These are phyloP conservation scores for Phlebiopsis gigantea DNA, from an alignment of 768 basidiomycete genomes.

Conservation along the genomic window DNA sequence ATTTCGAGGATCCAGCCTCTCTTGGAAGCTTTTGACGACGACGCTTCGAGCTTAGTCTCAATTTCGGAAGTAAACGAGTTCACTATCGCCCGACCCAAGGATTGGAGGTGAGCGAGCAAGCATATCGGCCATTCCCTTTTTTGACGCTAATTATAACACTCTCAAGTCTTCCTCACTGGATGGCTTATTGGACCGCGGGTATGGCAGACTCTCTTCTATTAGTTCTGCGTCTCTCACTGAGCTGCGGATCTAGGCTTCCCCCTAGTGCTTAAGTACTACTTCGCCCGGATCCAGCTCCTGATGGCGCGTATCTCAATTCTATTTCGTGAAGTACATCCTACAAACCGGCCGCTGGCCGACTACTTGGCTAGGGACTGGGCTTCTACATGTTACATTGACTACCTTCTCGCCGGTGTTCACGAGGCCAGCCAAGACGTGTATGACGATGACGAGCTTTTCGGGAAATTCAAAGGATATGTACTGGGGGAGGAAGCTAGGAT, in stretches of 20 bases:
- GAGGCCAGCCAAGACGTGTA: background rate
- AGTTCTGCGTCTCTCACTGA: background rate
- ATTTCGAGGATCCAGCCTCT: constrained; percentile 14
- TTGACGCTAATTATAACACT: too few species aligned
- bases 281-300: constrained; percentile 11
- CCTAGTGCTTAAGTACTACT: constrained; percentile 14
- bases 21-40: constrained; percentile 20
- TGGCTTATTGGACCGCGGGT: constrained; percentile 19
- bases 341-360: background rate
- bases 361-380: background rate
- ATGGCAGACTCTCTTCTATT: background rate
- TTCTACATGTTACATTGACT: constrained; percentile 1
- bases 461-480: constrained; percentile 6
- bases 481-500: constrained; percentile 6
- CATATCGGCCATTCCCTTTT: too few species aligned
- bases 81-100: constrained; percentile 14
- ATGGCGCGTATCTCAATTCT: constrained; percentile 8
- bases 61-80: constrained; percentile 21
- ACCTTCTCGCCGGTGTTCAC: constrained; percentile 12
- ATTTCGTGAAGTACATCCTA: background rate
- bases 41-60: constrained; percentile 17
- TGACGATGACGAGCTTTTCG: constrained; percentile 6
- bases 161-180: constrained; percentile 14
- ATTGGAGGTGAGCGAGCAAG: constrained; percentile 19
- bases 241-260: constrained; percentile 10